Evolutionary conservation across 768 basidiomycete species (phyloP).

Genomic region (Lenzites betulinus): DNA sequence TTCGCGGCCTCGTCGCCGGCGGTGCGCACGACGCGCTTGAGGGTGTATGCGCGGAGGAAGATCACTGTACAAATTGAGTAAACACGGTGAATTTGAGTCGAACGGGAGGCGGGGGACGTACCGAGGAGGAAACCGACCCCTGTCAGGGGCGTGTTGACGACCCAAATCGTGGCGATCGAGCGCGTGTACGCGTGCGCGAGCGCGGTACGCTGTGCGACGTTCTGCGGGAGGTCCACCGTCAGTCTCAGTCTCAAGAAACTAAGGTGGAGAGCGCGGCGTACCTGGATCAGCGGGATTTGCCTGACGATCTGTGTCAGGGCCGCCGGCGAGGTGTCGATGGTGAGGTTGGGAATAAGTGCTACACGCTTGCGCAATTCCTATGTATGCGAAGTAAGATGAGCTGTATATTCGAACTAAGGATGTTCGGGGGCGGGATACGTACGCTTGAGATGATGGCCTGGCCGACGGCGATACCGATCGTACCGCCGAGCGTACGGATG

Average conservation of each 20-base stretch:
- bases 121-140: constrained; percentile 52
- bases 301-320: constrained; percentile 50
- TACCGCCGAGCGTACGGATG: constrained; percentile 75
- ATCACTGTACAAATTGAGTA: constrained; percentile 40
- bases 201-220: constrained; percentile 47
- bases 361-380: constrained; percentile 44
- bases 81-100: not conserved
- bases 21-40: constrained; percentile 51
- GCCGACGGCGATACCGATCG: constrained; percentile 72
- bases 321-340: constrained; percentile 44
- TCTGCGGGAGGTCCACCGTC: constrained; percentile 35
- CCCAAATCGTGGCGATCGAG: constrained; percentile 65
- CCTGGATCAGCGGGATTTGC: constrained; percentile 46
- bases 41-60: constrained; percentile 60
- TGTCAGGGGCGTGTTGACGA: constrained; percentile 60
- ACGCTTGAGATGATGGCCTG: constrained; percentile 71
- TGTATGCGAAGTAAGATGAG: no score
- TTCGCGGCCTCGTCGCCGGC: constrained; percentile 34
- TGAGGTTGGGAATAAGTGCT: constrained; percentile 38
- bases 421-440: constrained; percentile 6
- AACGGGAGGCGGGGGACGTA: constrained; percentile 18
- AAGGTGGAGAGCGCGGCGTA: constrained; percentile 17
- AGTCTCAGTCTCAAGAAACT: not conserved
- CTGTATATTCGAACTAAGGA: no score
- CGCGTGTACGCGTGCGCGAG: constrained; percentile 64